Percentiles rank a stretch among this genome's conserved stretches.
Evolutionary conservation across 116 monocot genomes (phyloP).

Genomic region (Dioscorea cayenensis): DNA sequence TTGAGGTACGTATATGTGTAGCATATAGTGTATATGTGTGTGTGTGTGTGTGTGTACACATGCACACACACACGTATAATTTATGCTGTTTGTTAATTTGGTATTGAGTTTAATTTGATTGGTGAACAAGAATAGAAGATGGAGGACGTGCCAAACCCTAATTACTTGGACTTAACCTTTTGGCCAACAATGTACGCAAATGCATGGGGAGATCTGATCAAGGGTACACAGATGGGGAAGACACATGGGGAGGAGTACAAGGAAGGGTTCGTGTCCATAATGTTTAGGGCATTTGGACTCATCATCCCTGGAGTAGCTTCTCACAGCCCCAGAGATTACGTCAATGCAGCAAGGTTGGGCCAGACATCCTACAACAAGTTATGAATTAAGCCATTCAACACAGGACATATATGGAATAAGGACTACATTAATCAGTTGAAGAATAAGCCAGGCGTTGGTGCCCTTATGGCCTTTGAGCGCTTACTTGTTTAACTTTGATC

Average conservation of each 20-base stretch:
- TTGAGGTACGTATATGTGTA: background rate
- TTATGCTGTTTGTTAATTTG: too few relatives aligned
- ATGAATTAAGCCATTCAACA: too few relatives aligned
- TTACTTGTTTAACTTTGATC: too few relatives aligned
- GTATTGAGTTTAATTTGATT: too few relatives aligned
- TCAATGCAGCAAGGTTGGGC: constrained; percentile 15
- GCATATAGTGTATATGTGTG: too few relatives aligned
- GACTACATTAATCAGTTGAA: too few relatives aligned
- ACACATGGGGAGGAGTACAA: constrained; percentile 14
- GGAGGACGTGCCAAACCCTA: constrained; percentile 37
- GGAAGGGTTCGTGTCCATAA: constrained; percentile 25
- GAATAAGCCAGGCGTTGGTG: too few relatives aligned
- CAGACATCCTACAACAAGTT: too few relatives aligned
- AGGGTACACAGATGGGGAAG: constrained; percentile 6
- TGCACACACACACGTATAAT: too few relatives aligned
- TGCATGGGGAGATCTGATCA: constrained; percentile 15
- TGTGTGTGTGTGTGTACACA: too few relatives aligned
- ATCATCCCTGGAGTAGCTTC: constrained; percentile 38
- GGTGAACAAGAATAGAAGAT: constrained; percentile 2
- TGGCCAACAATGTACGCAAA: constrained; percentile 4
- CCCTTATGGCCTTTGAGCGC: too few relatives aligned
- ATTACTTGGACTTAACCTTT: constrained; percentile 21
- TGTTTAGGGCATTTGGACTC: constrained; percentile 29
- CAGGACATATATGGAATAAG: too few relatives aligned
- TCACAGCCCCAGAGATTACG: constrained; percentile 54